These are phyloP conservation scores for Discostella pseudostelligera DNA, from an alignment of 108 stramenopile genomes.

Conservation along the genomic window DNA sequence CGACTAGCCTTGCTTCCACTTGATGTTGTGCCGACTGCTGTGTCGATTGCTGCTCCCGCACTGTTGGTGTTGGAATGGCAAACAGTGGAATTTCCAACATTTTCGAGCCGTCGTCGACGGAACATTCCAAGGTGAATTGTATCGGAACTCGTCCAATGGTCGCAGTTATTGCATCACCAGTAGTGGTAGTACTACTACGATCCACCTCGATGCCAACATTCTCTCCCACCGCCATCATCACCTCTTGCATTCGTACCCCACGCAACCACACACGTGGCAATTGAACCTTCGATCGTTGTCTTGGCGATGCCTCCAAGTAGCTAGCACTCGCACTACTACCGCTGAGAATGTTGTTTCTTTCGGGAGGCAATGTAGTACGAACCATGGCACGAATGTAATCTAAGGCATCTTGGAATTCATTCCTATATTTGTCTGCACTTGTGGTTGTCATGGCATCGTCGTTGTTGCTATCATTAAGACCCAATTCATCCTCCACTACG, in stretches of 20 bases:
- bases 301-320: slow-evolving; percentile 22
- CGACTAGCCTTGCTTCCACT: slow-evolving; percentile 2
- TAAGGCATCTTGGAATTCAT: slow-evolving; percentile 16
- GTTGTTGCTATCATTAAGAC: slow-evolving; percentile 9
- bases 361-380: slow-evolving; percentile 21
- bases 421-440: not conserved
- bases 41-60: not conserved
- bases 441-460: not conserved
- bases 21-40: not conserved
- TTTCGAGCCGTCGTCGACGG: slow-evolving; percentile 34
- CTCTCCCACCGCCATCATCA: not conserved
- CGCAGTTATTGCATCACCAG: not conserved
- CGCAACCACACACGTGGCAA: slow-evolving; percentile 37
- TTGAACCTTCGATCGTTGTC: slow-evolving; percentile 29
- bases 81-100: slow-evolving; percentile 38
- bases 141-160: slow-evolving; percentile 27
- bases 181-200: not conserved
- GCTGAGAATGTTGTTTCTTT: not conserved
- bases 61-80: slow-evolving; percentile 18
- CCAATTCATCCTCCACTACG: slow-evolving; percentile 38
- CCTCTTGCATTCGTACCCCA: slow-evolving; percentile 31
- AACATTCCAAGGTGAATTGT: slow-evolving; percentile 37
- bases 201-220: not conserved
- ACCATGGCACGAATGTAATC: slow-evolving; percentile 37
- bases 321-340: not conserved